Percentiles rank a stretch among this genome's conserved stretches.
Conservation (phyloP, 2,329 filamentous ascomycete genomes). For the Neurospora crassa region DNA sequence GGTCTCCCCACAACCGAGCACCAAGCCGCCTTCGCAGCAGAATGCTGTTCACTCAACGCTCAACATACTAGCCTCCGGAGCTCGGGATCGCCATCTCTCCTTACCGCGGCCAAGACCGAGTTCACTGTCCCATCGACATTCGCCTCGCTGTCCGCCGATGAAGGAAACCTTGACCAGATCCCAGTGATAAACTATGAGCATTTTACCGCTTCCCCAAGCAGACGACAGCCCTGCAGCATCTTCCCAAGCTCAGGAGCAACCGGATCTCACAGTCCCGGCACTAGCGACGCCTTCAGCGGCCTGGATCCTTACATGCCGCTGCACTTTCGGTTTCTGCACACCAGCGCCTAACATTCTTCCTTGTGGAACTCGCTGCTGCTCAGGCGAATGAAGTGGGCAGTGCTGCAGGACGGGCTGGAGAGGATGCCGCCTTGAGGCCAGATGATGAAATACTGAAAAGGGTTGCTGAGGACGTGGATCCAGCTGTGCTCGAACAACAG, state of each 20-base stretch:
- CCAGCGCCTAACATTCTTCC: slow-evolving; percentile 24
- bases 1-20: slow-evolving; percentile 21
- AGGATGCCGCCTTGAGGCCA: slow-evolving; percentile 32
- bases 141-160: slow-evolving; percentile 15
- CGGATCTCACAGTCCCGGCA: slow-evolving; percentile 15
- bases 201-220: background rate
- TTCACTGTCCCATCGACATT: slow-evolving; percentile 24
- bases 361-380: slow-evolving; percentile 29
- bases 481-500: slow-evolving; percentile 42
- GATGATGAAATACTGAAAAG: slow-evolving; percentile 19
- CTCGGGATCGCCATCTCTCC: slow-evolving; percentile 28
- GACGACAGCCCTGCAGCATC: background rate
- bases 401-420: slow-evolving; percentile 30
- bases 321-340: slow-evolving; percentile 27
- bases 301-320: slow-evolving; percentile 27
- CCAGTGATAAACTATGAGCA: slow-evolving; percentile 27
- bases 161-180: slow-evolving; percentile 17
- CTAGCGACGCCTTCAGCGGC: too few species aligned
- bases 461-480: slow-evolving; percentile 32
- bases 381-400: slow-evolving; percentile 23
- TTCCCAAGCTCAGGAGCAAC: background rate
- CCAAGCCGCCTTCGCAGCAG: slow-evolving; percentile 30
- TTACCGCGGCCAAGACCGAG: slow-evolving; percentile 21
- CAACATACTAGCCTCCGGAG: slow-evolving; percentile 25
- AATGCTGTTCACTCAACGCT: slow-evolving; percentile 29